Conservation (phyloP, 176 grass and related monocot genomes). For the Bonia amplexicaulis region DNA sequence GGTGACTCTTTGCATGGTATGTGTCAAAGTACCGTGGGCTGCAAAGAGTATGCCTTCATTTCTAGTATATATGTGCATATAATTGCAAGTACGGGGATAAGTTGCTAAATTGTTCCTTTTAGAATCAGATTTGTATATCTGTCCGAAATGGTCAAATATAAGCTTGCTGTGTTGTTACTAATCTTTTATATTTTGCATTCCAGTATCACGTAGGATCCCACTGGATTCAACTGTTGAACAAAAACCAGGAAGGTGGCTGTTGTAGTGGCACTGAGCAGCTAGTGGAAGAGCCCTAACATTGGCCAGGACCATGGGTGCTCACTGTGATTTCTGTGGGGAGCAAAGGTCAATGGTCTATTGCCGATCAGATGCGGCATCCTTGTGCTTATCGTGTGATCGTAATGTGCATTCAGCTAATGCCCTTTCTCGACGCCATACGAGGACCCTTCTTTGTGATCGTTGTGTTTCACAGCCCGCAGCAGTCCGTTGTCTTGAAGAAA, state of each 20-base stretch:
- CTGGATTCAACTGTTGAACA: constrained; percentile 20
- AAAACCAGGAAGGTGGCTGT: not conserved
- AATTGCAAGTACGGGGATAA: not conserved
- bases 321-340: constrained; percentile 81
- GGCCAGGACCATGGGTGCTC: constrained; percentile 54
- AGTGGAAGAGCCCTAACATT: constrained; percentile 7
- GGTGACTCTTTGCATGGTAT: constrained; percentile 7
- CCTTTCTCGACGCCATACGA: constrained; percentile 68
- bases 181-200: not conserved
- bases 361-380: constrained; percentile 74
- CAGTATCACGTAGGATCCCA: constrained; percentile 18
- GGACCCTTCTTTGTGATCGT: constrained; percentile 80
- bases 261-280: not conserved
- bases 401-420: constrained; percentile 89
- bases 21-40: not conserved
- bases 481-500: constrained; percentile 66
- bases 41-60: not conserved
- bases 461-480: constrained; percentile 65
- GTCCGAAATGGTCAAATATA: not conserved
- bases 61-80: not conserved
- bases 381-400: constrained; percentile 85
- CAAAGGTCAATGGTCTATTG: constrained; percentile 83
- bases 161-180: not conserved
- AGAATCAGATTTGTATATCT: not conserved
- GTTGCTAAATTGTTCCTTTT: not conserved